Percentiles rank a stretch among this genome's conserved stretches.
These are phyloP conservation scores for Colletotrichum musicola DNA, from an alignment of 2,329 filamentous ascomycete species.

Conservation along the genomic window DNA sequence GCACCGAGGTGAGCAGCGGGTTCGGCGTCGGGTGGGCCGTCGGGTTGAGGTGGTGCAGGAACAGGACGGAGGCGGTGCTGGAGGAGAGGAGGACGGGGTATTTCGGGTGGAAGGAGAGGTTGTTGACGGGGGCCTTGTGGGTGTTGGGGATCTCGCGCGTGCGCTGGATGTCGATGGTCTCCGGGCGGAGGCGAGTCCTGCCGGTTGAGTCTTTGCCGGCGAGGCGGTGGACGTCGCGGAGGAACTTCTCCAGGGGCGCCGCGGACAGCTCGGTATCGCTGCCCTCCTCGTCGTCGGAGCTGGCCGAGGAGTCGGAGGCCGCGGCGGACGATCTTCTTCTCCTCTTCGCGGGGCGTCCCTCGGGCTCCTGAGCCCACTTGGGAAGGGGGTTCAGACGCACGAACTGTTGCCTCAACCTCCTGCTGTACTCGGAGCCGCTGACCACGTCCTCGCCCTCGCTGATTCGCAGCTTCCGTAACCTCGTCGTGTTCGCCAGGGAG, in stretches of 20 bases:
- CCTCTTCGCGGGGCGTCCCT: constrained; percentile 64
- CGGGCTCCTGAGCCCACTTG: constrained; percentile 68
- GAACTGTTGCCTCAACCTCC: constrained; percentile 83
- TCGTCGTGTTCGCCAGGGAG: constrained; percentile 81
- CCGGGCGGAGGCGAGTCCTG: constrained; percentile 81
- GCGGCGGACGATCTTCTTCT: constrained; percentile 65
- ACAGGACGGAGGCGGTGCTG: constrained; percentile 85
- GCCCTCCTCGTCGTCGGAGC: constrained; percentile 62
- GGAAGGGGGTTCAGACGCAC: constrained; percentile 70
- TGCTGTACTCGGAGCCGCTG: constrained; percentile 86
- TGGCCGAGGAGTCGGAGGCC: constrained; percentile 48
- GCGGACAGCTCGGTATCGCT: constrained; percentile 73
- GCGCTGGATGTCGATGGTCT: constrained; percentile 90
- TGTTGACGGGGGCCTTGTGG: constrained; percentile 84
- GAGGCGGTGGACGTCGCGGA: constrained; percentile 80
- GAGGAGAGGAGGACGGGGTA: constrained; percentile 92
- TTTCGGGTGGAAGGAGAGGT: constrained; percentile 89
- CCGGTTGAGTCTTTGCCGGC: constrained; percentile 61
- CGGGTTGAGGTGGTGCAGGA: constrained; percentile 88
- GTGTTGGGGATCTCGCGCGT: constrained; percentile 85
- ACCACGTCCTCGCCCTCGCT: constrained; percentile 88
- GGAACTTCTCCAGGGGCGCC: constrained; percentile 82
- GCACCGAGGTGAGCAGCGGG: constrained; percentile 89
- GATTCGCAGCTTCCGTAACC: constrained; percentile 84
- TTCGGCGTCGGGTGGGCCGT: constrained; percentile 82